Percentiles rank a stretch among this genome's conserved stretches.
These are phyloP conservation scores for Zymoseptoria ardabiliae DNA, from an alignment of 2,329 filamentous ascomycete genomes.

Conservation along the genomic window DNA sequence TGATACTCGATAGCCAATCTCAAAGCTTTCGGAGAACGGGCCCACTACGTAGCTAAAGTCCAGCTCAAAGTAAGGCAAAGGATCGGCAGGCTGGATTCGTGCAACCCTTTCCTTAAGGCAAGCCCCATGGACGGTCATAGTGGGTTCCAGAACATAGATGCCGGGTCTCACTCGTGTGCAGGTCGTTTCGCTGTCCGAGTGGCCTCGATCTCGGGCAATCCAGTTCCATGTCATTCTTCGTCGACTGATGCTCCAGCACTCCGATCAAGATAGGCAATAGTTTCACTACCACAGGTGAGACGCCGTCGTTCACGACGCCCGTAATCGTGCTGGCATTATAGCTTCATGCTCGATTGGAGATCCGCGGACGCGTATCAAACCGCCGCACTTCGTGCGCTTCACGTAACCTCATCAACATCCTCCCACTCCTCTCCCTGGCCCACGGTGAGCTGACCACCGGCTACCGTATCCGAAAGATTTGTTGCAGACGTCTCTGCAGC, in stretches of 20 bases:
- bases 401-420: neutral
- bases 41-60: too few relatives aligned
- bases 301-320: neutral
- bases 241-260: neutral
- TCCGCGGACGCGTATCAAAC: neutral
- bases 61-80: too few relatives aligned
- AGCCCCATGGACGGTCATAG: too few relatives aligned
- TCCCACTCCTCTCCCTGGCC: neutral
- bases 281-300: neutral
- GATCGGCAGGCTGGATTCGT: too few relatives aligned
- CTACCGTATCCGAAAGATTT: neutral
- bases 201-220: too few relatives aligned
- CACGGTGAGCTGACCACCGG: neutral
- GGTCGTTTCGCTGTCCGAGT: too few relatives aligned
- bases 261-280: neutral
- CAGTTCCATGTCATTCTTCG: neutral
- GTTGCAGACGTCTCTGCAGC: constrained; percentile 5
- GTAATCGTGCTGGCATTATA: neutral
- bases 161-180: too few relatives aligned
- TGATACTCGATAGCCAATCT: neutral
- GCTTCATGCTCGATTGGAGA: neutral
- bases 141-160: too few relatives aligned
- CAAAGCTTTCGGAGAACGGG: too few relatives aligned
- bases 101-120: too few relatives aligned
- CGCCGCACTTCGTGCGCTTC: neutral